Evolutionary conservation across 2,329 filamentous ascomycete species (phyloP).

Genomic region (Magnaporthiopsis rhizophila): DNA sequence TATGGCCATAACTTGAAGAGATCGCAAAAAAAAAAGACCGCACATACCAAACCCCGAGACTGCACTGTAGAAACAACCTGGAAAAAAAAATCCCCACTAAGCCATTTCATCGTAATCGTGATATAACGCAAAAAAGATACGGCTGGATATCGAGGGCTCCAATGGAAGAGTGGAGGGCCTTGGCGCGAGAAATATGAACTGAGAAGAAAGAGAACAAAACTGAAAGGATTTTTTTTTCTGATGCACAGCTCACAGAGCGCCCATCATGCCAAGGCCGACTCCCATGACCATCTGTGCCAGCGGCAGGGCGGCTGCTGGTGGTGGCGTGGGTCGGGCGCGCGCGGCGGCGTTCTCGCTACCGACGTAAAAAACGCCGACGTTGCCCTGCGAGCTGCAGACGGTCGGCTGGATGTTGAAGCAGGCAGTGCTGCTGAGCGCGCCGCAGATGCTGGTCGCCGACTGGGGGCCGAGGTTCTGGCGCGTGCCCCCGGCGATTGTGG

Average conservation of each 20-base stretch:
- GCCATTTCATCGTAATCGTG: not conserved
- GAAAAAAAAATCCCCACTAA: not conserved
- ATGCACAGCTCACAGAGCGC: not conserved
- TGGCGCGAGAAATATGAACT: not conserved
- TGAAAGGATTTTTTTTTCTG: not conserved
- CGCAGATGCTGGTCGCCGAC: constrained; percentile 46
- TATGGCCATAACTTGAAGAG: not conserved
- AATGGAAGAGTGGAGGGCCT: not conserved
- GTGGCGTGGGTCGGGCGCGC: constrained; percentile 4
- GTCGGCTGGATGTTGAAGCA: constrained; percentile 13
- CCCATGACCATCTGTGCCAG: not conserved
- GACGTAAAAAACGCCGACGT: constrained; percentile 3
- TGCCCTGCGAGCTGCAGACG: constrained; percentile 5
- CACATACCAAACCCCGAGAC: not conserved
- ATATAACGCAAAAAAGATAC: not conserved
- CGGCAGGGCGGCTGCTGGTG: not conserved
- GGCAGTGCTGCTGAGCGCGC: constrained; percentile 15
- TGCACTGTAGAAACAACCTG: not conserved
- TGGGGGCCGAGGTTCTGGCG: constrained; percentile 31
- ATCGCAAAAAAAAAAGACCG: not conserved
- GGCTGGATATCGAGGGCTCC: not conserved
- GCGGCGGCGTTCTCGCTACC: constrained; percentile 3
- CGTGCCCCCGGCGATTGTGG: constrained; percentile 9
- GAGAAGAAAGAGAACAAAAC: not conserved
- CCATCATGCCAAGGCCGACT: constrained; percentile 5